These are phyloP conservation scores for Colletotrichum orchidophilum DNA, from an alignment of 2,329 filamentous ascomycete genomes.

Conservation along the genomic window DNA sequence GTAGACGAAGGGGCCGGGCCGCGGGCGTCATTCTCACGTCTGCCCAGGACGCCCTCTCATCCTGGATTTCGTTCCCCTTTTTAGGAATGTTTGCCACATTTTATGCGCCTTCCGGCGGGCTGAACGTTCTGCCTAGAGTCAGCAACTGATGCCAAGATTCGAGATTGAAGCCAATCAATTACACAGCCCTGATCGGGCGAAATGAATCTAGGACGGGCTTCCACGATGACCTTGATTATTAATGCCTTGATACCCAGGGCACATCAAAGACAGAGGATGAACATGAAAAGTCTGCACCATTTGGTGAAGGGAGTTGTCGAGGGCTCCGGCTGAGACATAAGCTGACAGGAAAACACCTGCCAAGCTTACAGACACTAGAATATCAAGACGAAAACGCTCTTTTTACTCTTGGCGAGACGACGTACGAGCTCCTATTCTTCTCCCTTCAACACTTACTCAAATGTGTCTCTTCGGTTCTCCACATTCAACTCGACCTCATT, in stretches of 20 bases:
- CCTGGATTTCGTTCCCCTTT: neutral
- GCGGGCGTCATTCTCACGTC: slow-evolving; percentile 1
- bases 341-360: neutral
- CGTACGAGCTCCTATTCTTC: neutral
- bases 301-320: too few species aligned
- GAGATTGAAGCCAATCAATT: too few species aligned
- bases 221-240: too few species aligned
- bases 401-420: neutral
- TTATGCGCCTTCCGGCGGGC: too few species aligned
- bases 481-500: neutral
- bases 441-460: neutral
- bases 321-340: neutral
- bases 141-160: too few species aligned
- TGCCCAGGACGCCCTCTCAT: neutral
- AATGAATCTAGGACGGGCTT: too few species aligned
- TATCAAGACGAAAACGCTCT: neutral
- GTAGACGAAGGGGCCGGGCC: neutral
- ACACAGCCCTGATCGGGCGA: too few species aligned
- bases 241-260: neutral
- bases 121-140: too few species aligned
- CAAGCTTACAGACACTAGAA: neutral
- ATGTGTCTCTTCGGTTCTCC: neutral
- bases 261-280: too few species aligned
- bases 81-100: neutral
- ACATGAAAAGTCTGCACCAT: neutral